Evolutionary conservation across 176 grass and related monocot species (phyloP).

Genomic region (Dendrocalamus sinicus): DNA sequence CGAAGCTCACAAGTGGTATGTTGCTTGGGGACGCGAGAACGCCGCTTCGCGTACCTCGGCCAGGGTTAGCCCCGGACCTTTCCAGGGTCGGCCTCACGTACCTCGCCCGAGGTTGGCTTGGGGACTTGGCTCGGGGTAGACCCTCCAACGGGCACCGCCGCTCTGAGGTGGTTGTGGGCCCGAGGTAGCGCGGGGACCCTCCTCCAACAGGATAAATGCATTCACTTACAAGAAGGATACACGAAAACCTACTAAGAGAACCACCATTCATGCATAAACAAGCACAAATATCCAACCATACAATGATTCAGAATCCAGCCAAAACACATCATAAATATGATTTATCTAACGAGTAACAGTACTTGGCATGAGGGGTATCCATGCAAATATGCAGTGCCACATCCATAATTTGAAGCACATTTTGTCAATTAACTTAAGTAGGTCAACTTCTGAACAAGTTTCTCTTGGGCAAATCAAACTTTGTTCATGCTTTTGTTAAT

Average conservation of each 20-base stretch:
- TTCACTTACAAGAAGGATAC: neutral
- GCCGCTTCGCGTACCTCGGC: too few species aligned
- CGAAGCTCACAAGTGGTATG: too few species aligned
- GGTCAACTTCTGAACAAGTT: neutral
- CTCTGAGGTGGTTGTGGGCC: too few species aligned
- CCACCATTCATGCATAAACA: neutral
- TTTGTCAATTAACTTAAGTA: neutral
- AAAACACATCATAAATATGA: neutral
- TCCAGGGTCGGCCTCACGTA: too few species aligned
- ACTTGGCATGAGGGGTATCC: neutral
- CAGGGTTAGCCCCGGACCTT: neutral
- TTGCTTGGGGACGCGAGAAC: too few species aligned
- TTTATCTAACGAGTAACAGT: neutral
- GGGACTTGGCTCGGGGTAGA: too few species aligned
- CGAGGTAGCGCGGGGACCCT: too few species aligned
- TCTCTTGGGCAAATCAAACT: neutral
- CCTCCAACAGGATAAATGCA: neutral
- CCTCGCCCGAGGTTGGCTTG: too few species aligned
- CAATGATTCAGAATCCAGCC: neutral
- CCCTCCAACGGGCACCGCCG: too few species aligned
- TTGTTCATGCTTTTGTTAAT: too few species aligned
- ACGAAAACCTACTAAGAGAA: conserved; percentile 15
- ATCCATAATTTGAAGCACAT: neutral
- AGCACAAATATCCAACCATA: neutral
- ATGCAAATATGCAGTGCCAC: neutral